Evolutionary conservation across 192 early-diverging fungal species (phyloP), one percentile per base, ranked within the genome.

Genomic region (Entrophospora sp.): DNA sequence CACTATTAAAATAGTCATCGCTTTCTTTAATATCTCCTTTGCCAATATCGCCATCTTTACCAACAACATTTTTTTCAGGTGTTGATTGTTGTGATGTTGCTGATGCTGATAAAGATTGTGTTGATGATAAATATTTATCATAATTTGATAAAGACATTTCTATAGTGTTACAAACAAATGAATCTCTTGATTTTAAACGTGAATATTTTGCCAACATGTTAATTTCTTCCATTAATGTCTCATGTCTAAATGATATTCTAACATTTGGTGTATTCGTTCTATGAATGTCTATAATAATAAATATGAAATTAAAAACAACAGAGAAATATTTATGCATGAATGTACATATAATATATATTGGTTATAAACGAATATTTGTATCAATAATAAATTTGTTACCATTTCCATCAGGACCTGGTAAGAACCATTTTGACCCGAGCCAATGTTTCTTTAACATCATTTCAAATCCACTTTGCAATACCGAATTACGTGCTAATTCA

Each of bases 251-350:
- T 2, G 79, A 75, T 16, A 91, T 69, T n/a, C 95, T 85, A 68
- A 90, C 89, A 69, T 89, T 81, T 10, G 95, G 92, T 14, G 96
- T 92, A 63, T 97, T 97, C 37, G 93, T 94, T 74, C 90, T 94
- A 44, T 87, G 83, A 65, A 96, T 91, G 60, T 90, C 91, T 65
- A 52, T 36, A 24, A 22, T 22, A 10, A 28, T 48, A 45, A 5
- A 34, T 3, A 35, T 20, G 14, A 55, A n/a, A 55, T 34, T 25
- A 56, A 6, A 18, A 22, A 20, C 10, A 34, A 34, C 14, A n/a
- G 22, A 18, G 5, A 31, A 2, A 36, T 9, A 56, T 18, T 22
- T 34, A n/a, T n/a, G n/a, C n/a, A n/a, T n/a, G n/a, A n/a, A n/a
- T n/a, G n/a, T n/a, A n/a, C n/a, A n/a, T n/a, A n/a, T n/a, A n/a